Base-by-base conservation (phyloP, 192 early-diverging fungal genomes). In the Coemansia sp. region DNA sequence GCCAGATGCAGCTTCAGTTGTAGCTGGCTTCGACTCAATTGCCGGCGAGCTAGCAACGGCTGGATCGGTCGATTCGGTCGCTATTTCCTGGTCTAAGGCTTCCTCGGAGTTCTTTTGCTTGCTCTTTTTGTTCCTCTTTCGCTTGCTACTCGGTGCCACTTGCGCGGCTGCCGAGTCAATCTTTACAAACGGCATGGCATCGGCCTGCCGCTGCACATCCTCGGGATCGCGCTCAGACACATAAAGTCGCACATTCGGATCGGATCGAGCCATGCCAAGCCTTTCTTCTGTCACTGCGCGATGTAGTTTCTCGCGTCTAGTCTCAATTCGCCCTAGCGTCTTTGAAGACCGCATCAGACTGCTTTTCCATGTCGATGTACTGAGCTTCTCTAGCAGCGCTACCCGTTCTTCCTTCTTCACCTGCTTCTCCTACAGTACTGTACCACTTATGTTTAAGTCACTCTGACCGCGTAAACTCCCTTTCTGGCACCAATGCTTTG, bases 391-490 rank as follows among this genome's bases (percentile, higher is more conserved):
- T 17, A 93, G 59, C 50, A 91, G 60, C 22, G 69, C 84, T 6
- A 81, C 87, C 23, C 90, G 77, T 59, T 88, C 87, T 50, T 91
- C 90, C 71, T 93, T 93, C 71, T 91, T 90, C 66, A 91, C 67
- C 73, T 93, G 91, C 82, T 90, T 87, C 57, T 90, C 80, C 86
- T 75, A 74, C 60, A 77, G 45, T 6, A 8, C 31, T 35, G 31
- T 7, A 35, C 31, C 6, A 35, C 31, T 7, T 35, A 35, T 35
- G 8, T 35, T 35, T 35, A 35, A 35, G 31, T 35, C 31, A 35
- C 31, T 35, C 31, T 35, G 27, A 5, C 31, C 31, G 7, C 31
- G 31, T 35, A 35, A 35, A 35, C 8, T 35, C 31, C 7, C 31
- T 35, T 35, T 35, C 31, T 7, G 6, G 31, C 7, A 35, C 31